phyloP scores from a whole-genome alignment of 345 rosid species.

The Camelina sativa region DNA sequence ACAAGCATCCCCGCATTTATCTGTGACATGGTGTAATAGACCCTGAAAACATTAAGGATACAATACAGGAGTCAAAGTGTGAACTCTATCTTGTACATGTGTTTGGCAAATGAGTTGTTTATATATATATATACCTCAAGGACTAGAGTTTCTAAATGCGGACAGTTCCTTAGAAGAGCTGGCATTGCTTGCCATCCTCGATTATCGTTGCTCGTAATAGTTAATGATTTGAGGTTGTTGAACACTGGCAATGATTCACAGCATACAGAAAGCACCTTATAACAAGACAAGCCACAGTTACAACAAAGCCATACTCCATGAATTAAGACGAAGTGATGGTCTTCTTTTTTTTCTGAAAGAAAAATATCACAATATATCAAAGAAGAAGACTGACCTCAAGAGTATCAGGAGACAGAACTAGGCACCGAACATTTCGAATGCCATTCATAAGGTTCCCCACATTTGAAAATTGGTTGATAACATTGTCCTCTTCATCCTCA shows the following conservation, averaged over 20 bases:
- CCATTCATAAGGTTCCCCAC: conserved; percentile 8
- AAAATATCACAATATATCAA: neutral
- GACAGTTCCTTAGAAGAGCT: neutral
- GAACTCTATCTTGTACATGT: neutral
- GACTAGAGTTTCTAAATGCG: conserved; percentile 3
- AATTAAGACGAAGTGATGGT: neutral
- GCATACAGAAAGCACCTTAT: conserved; percentile 2
- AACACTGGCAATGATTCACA: conserved; percentile 1
- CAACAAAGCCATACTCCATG: neutral
- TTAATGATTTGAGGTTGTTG: conserved; percentile 11
- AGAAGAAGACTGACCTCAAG: conserved; percentile 5
- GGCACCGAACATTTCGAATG: conserved; percentile 1
- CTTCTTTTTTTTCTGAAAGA: no score
- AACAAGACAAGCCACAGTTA: neutral
- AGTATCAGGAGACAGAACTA: neutral
- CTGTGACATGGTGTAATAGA: conserved; percentile 6
- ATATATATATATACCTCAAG: neutral
- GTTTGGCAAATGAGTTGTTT: neutral
- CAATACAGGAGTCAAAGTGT: neutral
- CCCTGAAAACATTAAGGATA: neutral
- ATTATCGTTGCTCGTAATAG: neutral
- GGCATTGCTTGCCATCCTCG: conserved; percentile 25
- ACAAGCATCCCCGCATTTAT: conserved; percentile 28
- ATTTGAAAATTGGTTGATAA: neutral
- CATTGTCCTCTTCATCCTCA: neutral